These are phyloP conservation scores for Amanita muscaria DNA, from an alignment of 768 basidiomycete species.

Conservation along the genomic window DNA sequence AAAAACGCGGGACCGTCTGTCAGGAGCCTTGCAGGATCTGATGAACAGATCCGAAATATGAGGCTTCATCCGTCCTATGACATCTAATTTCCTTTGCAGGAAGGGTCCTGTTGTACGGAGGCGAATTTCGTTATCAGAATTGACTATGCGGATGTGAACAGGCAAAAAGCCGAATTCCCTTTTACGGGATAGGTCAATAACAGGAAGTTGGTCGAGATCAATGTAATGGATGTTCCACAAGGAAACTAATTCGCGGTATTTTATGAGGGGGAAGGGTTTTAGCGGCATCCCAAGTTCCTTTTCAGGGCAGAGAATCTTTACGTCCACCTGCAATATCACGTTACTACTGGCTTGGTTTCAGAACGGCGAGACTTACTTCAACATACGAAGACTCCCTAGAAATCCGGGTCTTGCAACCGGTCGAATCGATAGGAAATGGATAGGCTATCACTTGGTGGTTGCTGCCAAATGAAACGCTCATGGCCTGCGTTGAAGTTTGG, in stretches of 20 bases:
- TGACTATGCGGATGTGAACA: slow-evolving; percentile 5
- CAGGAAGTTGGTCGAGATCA: slow-evolving; percentile 20
- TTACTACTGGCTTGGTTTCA: slow-evolving; percentile 13
- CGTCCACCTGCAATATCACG: slow-evolving; percentile 19
- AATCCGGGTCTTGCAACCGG: slow-evolving; percentile 30
- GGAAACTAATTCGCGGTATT: slow-evolving; percentile 4
- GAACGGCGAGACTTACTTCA: slow-evolving; percentile 26
- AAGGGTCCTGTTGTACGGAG: neutral
- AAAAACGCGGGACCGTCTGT: slow-evolving; percentile 11
- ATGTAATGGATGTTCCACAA: slow-evolving; percentile 27
- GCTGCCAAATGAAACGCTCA: slow-evolving; percentile 21
- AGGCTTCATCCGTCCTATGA: slow-evolving; percentile 11
- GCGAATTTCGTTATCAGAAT: slow-evolving; percentile 13
- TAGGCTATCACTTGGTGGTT: slow-evolving; percentile 24
- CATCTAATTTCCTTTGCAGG: slow-evolving; percentile 2
- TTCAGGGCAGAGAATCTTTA: slow-evolving; percentile 14
- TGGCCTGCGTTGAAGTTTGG: slow-evolving; percentile 25
- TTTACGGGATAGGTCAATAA: slow-evolving; percentile 10
- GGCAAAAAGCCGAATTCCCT: slow-evolving; percentile 11
- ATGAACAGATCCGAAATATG: slow-evolving; percentile 9
- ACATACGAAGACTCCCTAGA: slow-evolving; percentile 50
- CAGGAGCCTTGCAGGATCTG: neutral
- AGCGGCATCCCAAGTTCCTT: slow-evolving; percentile 13
- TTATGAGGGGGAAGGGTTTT: slow-evolving; percentile 23
- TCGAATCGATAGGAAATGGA: slow-evolving; percentile 35